These are phyloP conservation scores for Penicillium vulpinum DNA, from an alignment of 2,329 filamentous ascomycete genomes.

Conservation along the genomic window DNA sequence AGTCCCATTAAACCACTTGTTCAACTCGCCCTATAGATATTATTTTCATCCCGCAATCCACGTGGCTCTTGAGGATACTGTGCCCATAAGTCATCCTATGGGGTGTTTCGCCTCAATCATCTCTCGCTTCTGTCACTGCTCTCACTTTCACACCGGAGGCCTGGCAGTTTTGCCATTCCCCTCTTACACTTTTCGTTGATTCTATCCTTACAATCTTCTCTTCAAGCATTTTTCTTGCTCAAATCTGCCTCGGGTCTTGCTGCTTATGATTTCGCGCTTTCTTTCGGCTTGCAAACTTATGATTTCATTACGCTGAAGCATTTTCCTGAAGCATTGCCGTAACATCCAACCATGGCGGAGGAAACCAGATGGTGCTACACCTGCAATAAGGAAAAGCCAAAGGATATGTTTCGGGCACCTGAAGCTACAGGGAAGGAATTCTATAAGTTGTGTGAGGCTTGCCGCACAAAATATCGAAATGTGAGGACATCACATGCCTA, in stretches of 20 bases:
- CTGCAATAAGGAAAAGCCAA: not conserved
- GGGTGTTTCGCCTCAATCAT: not conserved
- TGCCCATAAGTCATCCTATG: too few relatives aligned
- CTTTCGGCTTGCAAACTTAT: too few relatives aligned
- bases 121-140: not conserved
- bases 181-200: not conserved
- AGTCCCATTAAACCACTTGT: not conserved
- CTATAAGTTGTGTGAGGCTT: not conserved
- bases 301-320: too few relatives aligned
- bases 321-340: not conserved
- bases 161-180: not conserved
- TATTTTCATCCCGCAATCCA: not conserved
- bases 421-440: not conserved
- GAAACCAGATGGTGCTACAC: not conserved
- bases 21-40: not conserved
- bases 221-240: not conserved
- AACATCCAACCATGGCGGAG: not conserved
- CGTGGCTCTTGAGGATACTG: too few relatives aligned
- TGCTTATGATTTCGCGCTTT: not conserved
- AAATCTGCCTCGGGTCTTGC: not conserved
- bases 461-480: not conserved
- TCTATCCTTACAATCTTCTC: not conserved
- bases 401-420: not conserved
- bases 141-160: not conserved
- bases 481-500: not conserved